These are phyloP conservation scores for Sporothrix inflata DNA, from an alignment of 2,329 filamentous ascomycete genomes.

Conservation along the genomic window DNA sequence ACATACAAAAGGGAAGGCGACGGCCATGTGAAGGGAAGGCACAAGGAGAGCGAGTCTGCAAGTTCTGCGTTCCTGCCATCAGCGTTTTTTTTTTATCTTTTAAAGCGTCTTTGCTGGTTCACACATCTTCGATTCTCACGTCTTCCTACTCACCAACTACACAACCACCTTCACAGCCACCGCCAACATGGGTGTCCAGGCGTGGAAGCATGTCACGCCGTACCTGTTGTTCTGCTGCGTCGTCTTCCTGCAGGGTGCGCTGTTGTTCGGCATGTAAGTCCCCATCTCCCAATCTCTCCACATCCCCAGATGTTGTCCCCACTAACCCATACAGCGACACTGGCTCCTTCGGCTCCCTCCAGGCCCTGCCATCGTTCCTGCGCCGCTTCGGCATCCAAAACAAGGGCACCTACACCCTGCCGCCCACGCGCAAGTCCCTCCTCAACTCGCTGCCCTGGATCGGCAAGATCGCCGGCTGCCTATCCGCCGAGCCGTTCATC, in stretches of 20 bases:
- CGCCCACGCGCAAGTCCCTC: constrained; percentile 27
- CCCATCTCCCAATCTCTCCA: no score
- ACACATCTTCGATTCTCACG: neutral
- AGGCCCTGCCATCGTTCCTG: constrained; percentile 32
- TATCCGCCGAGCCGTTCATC: constrained; percentile 30
- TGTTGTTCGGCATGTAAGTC: constrained; percentile 34
- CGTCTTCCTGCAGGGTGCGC: constrained; percentile 31
- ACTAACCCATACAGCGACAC: constrained; percentile 26
- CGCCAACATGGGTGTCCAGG: constrained; percentile 20
- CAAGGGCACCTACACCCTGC: constrained; percentile 25
- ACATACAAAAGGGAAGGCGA: constrained; percentile 5
- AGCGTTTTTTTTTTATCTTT: neutral
- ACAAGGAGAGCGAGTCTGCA: neutral
- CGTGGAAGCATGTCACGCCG: constrained; percentile 31
- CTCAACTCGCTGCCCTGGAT: constrained; percentile 34
- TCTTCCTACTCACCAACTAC: neutral
- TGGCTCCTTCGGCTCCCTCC: constrained; percentile 32
- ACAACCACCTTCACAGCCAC: neutral
- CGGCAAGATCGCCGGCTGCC: constrained; percentile 32
- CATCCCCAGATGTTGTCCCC: no score
- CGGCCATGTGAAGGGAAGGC: constrained; percentile 16
- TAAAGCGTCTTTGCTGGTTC: neutral
- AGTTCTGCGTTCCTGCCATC: constrained; percentile 2
- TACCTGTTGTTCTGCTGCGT: constrained; percentile 33
- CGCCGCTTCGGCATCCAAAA: constrained; percentile 28